Percentiles rank a stretch among this genome's conserved stretches.
Conservation (phyloP, 441 rosid species). For the Populus hybrid region DNA sequence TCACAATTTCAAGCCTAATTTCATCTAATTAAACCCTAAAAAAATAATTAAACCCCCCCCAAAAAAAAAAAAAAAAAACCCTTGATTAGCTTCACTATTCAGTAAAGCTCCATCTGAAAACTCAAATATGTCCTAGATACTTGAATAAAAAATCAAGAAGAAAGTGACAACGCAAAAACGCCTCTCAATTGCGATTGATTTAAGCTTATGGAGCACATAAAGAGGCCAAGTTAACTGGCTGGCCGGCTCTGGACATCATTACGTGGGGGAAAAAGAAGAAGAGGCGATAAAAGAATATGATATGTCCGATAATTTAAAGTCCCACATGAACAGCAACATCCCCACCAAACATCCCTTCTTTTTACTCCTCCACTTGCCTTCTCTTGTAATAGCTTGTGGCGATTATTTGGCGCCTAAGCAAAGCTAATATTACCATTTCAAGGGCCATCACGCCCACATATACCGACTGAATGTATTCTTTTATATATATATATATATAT, state of each 20-base stretch:
- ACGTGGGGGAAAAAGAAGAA: background rate
- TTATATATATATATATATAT: no score
- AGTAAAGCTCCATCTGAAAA: no score
- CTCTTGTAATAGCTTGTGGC: background rate
- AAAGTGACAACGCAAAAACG: no score
- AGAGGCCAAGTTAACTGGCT: background rate
- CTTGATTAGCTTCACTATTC: no score
- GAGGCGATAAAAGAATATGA: background rate
- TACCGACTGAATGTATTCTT: no score
- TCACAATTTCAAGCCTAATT: no score
- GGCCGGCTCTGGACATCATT: background rate
- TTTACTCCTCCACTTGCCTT: background rate
- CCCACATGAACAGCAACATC: background rate
- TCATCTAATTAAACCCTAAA: no score
- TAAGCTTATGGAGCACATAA: background rate
- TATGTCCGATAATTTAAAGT: background rate
- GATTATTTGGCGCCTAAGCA: slow-evolving; percentile 27
- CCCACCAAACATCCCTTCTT: background rate
- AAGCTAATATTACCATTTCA: slow-evolving; percentile 18
- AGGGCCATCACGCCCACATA: no score
- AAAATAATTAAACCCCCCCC: no score
- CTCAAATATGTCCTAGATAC: no score
- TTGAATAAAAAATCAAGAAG: no score
- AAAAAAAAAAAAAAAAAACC: no score
- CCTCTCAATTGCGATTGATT: background rate